phyloP scores from a whole-genome alignment of 139 green algal genomes.

The Volvox africanus region DNA sequence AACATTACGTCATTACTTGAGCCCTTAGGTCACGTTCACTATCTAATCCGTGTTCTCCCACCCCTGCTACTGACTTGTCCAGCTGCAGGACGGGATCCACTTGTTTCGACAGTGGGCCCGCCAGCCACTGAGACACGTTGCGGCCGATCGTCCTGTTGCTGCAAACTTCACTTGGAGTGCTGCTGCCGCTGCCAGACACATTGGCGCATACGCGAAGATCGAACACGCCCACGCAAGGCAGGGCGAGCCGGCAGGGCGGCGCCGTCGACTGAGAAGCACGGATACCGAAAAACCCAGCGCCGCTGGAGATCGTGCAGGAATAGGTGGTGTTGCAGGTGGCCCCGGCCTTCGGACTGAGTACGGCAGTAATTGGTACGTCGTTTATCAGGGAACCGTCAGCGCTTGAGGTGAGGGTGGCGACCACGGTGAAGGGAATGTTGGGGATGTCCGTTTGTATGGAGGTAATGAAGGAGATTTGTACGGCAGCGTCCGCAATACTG shows the following conservation, averaged over 20 bases:
- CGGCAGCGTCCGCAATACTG: slow-evolving; percentile 49
- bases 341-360: neutral
- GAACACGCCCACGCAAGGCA: slow-evolving; percentile 60
- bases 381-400: slow-evolving; percentile 36
- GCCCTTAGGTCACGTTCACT: too few relatives aligned
- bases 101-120: neutral
- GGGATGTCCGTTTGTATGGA: slow-evolving; percentile 42
- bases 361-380: slow-evolving; percentile 24
- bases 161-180: neutral
- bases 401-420: slow-evolving; percentile 43
- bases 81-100: neutral
- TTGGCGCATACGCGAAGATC: slow-evolving; percentile 39
- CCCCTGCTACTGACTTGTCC: slow-evolving; percentile 29
- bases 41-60: too few relatives aligned
- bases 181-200: neutral
- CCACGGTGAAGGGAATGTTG: slow-evolving; percentile 49
- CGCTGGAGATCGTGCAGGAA: neutral
- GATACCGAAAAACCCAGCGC: neutral
- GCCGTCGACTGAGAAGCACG: too few relatives aligned
- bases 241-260: slow-evolving; percentile 48
- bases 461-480: neutral
- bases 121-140: slow-evolving; percentile 50
- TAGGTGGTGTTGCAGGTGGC: neutral
- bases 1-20: too few relatives aligned
- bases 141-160: slow-evolving; percentile 23